Evolutionary conservation across 2,329 filamentous ascomycete species (phyloP).

Genomic region (Stylonectria norvegica): DNA sequence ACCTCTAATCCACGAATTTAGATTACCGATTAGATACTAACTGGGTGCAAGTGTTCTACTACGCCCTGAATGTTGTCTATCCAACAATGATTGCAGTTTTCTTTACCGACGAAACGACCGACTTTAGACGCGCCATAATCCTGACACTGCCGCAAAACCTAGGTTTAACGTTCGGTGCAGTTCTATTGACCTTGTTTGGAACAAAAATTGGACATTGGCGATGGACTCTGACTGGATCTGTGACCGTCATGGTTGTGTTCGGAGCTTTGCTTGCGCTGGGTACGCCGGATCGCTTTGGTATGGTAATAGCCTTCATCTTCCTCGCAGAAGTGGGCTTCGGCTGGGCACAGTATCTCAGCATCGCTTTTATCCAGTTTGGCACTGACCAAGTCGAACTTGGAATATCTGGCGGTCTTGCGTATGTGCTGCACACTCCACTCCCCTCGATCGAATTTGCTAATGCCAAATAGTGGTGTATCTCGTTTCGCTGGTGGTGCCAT

Average conservation of each 20-base stretch:
- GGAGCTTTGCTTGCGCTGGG: conserved; percentile 42
- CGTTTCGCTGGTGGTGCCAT: conserved; percentile 43
- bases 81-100: conserved; percentile 41
- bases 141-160: conserved; percentile 44
- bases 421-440: conserved; percentile 13
- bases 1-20: not conserved
- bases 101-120: conserved; percentile 10
- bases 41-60: conserved; percentile 39
- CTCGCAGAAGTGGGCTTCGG: conserved; percentile 43
- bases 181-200: conserved; percentile 40
- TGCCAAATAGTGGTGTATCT: conserved; percentile 33
- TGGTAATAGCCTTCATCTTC: conserved; percentile 47
- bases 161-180: conserved; percentile 41
- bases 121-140: conserved; percentile 11
- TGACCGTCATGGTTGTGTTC: conserved; percentile 46
- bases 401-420: conserved; percentile 13
- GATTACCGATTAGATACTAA: not conserved
- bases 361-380: conserved; percentile 48
- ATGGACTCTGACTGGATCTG: conserved; percentile 42
- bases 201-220: conserved; percentile 43
- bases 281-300: conserved; percentile 41
- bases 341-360: conserved; percentile 45
- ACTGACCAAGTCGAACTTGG: conserved; percentile 47
- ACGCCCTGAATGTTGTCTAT: conserved; percentile 44
- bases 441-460: conserved; percentile 25